These are phyloP conservation scores for Sanguinoderma infundibulare DNA, from an alignment of 1,284 basidiomycete species.

Conservation along the genomic window DNA sequence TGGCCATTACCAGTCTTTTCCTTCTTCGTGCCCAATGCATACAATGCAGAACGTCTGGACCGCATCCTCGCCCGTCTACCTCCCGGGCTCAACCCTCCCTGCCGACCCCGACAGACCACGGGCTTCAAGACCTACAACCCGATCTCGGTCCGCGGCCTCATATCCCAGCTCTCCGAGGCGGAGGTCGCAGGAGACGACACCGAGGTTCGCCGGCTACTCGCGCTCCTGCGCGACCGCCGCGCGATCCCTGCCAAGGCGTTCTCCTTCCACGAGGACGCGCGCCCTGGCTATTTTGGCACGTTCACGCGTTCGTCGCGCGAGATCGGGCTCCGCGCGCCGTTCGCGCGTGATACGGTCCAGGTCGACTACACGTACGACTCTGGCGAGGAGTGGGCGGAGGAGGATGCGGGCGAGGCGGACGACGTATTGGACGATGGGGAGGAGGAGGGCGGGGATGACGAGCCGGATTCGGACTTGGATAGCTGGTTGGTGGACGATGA, in stretches of 20 bases:
- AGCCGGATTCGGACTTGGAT: conserved; percentile 74
- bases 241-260: conserved; percentile 74
- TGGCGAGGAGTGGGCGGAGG: conserved; percentile 82
- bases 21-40: not conserved
- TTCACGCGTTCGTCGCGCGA: conserved; percentile 78
- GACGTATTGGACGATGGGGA: conserved; percentile 68
- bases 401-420: conserved; percentile 76
- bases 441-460: conserved; percentile 56
- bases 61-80: conserved; percentile 45
- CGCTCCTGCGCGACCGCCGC: conserved; percentile 58
- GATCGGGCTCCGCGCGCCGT: conserved; percentile 77
- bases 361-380: conserved; percentile 87
- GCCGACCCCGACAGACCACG: conserved; percentile 22
- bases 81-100: conserved; percentile 36
- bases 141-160: conserved; percentile 56
- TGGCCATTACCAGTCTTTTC: not conserved
- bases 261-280: conserved; percentile 75
- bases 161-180: conserved; percentile 72
- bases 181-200: conserved; percentile 73
- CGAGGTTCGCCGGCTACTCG: conserved; percentile 59
- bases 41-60: conserved; percentile 46
- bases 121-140: conserved; percentile 41
- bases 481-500: conserved; percentile 83
- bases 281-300: conserved; percentile 87
- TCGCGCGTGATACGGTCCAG: conserved; percentile 67